Percentiles rank a stretch among this genome's conserved stretches.
Conservation (phyloP, 2,329 filamentous ascomycete species). For the Zymoseptoria pseudotritici region DNA sequence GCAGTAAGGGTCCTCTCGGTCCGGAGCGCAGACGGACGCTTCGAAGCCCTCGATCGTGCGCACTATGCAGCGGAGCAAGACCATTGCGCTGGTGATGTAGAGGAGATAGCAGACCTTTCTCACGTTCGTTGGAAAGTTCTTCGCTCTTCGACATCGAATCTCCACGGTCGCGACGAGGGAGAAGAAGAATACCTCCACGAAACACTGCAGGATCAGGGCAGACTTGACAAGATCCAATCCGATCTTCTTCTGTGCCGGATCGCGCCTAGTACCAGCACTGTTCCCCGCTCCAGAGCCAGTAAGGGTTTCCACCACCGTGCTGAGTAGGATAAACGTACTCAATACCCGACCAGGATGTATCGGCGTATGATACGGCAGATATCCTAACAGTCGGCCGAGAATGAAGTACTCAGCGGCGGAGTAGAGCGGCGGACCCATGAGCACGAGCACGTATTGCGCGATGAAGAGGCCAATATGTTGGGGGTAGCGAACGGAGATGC, state of each 20-base stretch:
- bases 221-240: slow-evolving; percentile 44
- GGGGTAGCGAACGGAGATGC: slow-evolving; percentile 47
- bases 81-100: slow-evolving; percentile 42
- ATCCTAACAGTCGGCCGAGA: slow-evolving; percentile 53
- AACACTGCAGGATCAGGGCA: slow-evolving; percentile 45
- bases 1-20: slow-evolving; percentile 20
- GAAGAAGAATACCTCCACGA: slow-evolving; percentile 44
- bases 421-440: slow-evolving; percentile 47
- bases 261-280: slow-evolving; percentile 37
- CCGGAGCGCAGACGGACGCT: slow-evolving; percentile 12
- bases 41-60: slow-evolving; percentile 46
- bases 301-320: slow-evolving; percentile 44
- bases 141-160: slow-evolving; percentile 30
- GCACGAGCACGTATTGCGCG: slow-evolving; percentile 34
- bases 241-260: slow-evolving; percentile 29
- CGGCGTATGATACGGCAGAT: slow-evolving; percentile 53
- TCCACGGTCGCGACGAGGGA: slow-evolving; percentile 42
- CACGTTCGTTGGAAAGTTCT: slow-evolving; percentile 37
- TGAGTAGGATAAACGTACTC: slow-evolving; percentile 50
- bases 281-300: slow-evolving; percentile 46
- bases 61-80: slow-evolving; percentile 45
- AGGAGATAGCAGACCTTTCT: slow-evolving; percentile 39
- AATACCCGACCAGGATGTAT: slow-evolving; percentile 52
- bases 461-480: slow-evolving; percentile 36
- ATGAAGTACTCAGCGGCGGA: slow-evolving; percentile 57